Conservation (phyloP, 192 early-diverging fungal species). For the Funneliformis mosseae region DNA sequence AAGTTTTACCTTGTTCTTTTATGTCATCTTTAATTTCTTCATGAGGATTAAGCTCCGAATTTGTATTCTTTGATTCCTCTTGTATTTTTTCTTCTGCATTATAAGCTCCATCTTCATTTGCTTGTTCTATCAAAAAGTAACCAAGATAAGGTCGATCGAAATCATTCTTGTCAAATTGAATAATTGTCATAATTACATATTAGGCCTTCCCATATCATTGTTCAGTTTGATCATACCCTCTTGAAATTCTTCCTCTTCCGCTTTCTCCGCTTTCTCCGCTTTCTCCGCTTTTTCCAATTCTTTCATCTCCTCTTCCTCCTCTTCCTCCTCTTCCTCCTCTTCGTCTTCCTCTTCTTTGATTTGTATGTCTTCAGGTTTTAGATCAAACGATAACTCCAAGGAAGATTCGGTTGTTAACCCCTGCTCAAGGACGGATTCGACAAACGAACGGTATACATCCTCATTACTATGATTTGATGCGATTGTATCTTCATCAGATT, state of each 20-base stretch:
- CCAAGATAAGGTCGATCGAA: not conserved
- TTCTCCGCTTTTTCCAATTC: conserved; percentile 13
- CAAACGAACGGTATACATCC: conserved; percentile 28
- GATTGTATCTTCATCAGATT: not conserved
- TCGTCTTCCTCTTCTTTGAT: conserved; percentile 1
- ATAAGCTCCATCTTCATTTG: not conserved
- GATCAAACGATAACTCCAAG: conserved; percentile 27
- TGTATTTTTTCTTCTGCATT: not conserved
- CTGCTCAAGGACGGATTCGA: conserved; percentile 13
- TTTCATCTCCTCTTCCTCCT: not conserved
- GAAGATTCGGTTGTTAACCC: conserved; percentile 13
- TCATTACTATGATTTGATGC: conserved; percentile 13
- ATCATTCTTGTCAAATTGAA: not conserved
- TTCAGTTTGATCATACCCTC: conserved; percentile 15
- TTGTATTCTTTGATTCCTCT: not conserved
- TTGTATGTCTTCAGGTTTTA: conserved; percentile 33
- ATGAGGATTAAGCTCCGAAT: not conserved
- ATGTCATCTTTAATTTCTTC: not conserved
- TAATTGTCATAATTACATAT: not conserved
- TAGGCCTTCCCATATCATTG: not conserved
- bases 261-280: not conserved
- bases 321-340: not conserved
- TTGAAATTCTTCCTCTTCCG: conserved; percentile 8
- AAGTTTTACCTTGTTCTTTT: not conserved
- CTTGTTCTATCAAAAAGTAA: not conserved